A percentile compares a stretch with the other conserved stretches of the same genome.
Conservation (phyloP, 176 grass and related monocot species). For the Avena sativa region DNA sequence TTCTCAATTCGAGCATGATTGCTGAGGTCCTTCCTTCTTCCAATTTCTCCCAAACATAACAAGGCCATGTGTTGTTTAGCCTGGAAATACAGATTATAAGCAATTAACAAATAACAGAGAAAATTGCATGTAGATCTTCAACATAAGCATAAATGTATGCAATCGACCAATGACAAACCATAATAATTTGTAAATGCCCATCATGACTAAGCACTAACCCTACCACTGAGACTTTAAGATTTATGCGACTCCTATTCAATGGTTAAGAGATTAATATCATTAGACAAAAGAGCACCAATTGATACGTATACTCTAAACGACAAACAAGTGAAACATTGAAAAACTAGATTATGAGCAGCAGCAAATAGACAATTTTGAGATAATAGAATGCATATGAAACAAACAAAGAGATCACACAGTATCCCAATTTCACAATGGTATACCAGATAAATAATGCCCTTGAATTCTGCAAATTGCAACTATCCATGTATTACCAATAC, state of each 20-base stretch:
- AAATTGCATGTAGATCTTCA: background rate
- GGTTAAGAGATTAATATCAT: background rate
- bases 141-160: background rate
- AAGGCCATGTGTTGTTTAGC: conserved; percentile 22
- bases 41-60: conserved; percentile 18
- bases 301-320: too few species aligned
- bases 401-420: background rate
- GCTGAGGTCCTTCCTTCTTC: conserved; percentile 21
- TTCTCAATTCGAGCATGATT: background rate
- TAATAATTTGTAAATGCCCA: background rate
- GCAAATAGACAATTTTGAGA: background rate
- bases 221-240: background rate
- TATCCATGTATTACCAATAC: too few species aligned
- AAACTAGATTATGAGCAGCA: background rate
- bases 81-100: background rate
- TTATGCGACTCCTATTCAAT: background rate
- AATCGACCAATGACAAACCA: background rate
- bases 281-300: background rate
- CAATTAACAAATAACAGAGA: background rate
- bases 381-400: background rate
- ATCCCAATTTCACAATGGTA: background rate
- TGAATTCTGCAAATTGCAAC: too few species aligned
- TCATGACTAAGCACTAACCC: background rate
- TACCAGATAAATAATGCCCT: background rate
- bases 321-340: too few species aligned